Evolutionary conservation across 108 stramenopile species (phyloP).

Genomic region (Skeletonema costatum): DNA sequence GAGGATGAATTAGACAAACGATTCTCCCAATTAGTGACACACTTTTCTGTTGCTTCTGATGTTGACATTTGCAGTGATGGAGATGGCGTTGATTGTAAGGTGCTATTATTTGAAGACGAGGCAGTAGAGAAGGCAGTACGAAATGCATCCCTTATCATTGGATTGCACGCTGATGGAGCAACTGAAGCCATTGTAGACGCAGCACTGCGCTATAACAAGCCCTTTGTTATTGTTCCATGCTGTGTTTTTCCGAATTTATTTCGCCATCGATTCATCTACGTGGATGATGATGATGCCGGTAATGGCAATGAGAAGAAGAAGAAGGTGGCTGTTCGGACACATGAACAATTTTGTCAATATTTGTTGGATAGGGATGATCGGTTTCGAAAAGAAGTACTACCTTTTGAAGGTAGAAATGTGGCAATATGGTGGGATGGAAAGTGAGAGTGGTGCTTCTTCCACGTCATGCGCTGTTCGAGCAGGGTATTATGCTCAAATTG

Average conservation of each 20-base stretch:
- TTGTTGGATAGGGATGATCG: constrained; percentile 45
- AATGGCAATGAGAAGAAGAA: constrained; percentile 15
- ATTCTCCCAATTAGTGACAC: constrained; percentile 62
- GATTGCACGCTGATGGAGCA: constrained; percentile 86
- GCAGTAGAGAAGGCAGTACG: constrained; percentile 29
- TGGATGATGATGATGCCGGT: background rate
- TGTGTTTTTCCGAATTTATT: constrained; percentile 88
- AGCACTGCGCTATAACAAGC: constrained; percentile 71
- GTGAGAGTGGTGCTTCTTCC: background rate
- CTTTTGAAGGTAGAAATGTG: constrained; percentile 75
- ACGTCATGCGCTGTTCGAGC: no score
- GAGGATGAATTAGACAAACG: constrained; percentile 47
- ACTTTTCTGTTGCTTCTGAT: constrained; percentile 37
- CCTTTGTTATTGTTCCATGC: constrained; percentile 85
- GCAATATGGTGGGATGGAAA: constrained; percentile 56
- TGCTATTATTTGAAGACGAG: background rate
- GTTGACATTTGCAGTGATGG: background rate
- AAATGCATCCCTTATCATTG: constrained; percentile 68
- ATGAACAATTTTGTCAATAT: constrained; percentile 85
- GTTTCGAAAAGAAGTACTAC: constrained; percentile 27
- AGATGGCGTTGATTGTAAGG: background rate
- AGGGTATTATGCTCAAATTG: no score
- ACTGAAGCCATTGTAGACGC: constrained; percentile 89
- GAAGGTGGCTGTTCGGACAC: constrained; percentile 65
- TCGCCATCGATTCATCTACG: constrained; percentile 38